Percentiles rank a stretch among this genome's conserved stretches.
Conservation (phyloP, 1,284 basidiomycete genomes). For the Cryptococcus amylolentus region DNA sequence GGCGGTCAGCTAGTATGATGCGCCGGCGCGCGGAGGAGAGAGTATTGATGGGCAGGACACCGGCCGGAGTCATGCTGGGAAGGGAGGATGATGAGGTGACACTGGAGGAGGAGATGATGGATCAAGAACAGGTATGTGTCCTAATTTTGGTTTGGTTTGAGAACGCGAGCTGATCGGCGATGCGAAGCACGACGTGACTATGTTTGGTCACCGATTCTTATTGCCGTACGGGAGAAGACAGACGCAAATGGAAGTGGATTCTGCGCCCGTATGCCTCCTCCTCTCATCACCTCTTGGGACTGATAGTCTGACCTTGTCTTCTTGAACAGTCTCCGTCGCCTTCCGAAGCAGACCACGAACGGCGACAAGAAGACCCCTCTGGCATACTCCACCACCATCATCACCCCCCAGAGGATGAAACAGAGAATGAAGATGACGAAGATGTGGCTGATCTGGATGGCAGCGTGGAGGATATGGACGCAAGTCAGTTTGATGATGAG, state of each 20-base stretch:
- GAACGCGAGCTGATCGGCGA: not conserved
- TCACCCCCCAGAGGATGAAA: not conserved
- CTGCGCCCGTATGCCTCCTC: conserved; percentile 27
- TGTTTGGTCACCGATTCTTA: conserved; percentile 45
- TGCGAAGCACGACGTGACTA: conserved; percentile 26
- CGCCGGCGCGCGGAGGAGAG: conserved; percentile 22
- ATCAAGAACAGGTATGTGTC: conserved; percentile 32
- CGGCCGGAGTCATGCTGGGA: conserved; percentile 29
- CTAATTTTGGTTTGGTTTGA: not conserved
- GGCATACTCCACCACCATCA: conserved; percentile 5
- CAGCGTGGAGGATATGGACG: conserved; percentile 36
- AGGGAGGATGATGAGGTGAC: conserved; percentile 35
- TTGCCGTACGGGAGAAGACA: conserved; percentile 39
- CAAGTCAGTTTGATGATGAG: not conserved
- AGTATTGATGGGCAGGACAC: conserved; percentile 30
- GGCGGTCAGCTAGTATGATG: not conserved
- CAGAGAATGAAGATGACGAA: conserved; percentile 17
- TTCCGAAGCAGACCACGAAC: conserved; percentile 36
- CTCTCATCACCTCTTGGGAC: not conserved
- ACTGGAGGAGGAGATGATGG: conserved; percentile 37
- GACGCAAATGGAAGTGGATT: conserved; percentile 47
- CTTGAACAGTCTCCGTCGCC: conserved; percentile 37
- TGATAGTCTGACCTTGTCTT: not conserved
- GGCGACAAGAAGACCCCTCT: conserved; percentile 38
- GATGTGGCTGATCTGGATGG: conserved; percentile 35